Evolutionary conservation across 140 eudicot species (phyloP), one percentile per base, ranked within the genome.

Genomic region (Senecio squalidus): DNA sequence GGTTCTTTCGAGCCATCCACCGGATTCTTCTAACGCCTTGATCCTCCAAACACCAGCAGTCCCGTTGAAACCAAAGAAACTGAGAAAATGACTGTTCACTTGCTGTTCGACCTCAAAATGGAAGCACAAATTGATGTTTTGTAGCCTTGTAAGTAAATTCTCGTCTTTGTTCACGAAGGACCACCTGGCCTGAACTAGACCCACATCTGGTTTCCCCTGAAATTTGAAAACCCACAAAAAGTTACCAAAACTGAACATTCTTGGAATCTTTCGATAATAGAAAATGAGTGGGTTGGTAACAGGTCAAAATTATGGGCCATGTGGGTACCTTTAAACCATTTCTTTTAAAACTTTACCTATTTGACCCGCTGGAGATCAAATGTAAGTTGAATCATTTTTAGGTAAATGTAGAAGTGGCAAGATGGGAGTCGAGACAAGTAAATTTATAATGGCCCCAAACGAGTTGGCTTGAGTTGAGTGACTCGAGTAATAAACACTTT

Each of bases 101-200:
- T 91, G 96, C 54, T 91, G 98, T 57, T 91, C 98, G 43, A 91
- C 95, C 80, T 91, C 98, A 75, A 91, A 91, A 67, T 91, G 98
- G 55, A 91, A 91, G 5, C 84, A 60, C 47, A 91, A 69, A 39
- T 91, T 91, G 45, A 91, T 86, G 74, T 86, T 66, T 75, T 91
- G 98, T 76, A 91, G 47, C 41, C 95, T 72, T 18, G 98, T 91
- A 13, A 91, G 94, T 81, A 91, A 72, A 58, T 91, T 91, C 64
- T 86, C 98, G 5, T 91, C 98, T 77, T 81, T 86, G 90, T 91
- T 91, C 33, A 86, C 91, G 50, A 91, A 91, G 5, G 86, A 51
- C 98, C 98, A 91, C 80, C 96, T 83, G 20, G 98, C 66, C 73
- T 91, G 98, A 58, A 91, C 95, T 77, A 91, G 65, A 58, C 79